These are phyloP conservation scores for Colletotrichum lindemuthianum DNA, from an alignment of 2,329 filamentous ascomycete genomes.

Conservation along the genomic window DNA sequence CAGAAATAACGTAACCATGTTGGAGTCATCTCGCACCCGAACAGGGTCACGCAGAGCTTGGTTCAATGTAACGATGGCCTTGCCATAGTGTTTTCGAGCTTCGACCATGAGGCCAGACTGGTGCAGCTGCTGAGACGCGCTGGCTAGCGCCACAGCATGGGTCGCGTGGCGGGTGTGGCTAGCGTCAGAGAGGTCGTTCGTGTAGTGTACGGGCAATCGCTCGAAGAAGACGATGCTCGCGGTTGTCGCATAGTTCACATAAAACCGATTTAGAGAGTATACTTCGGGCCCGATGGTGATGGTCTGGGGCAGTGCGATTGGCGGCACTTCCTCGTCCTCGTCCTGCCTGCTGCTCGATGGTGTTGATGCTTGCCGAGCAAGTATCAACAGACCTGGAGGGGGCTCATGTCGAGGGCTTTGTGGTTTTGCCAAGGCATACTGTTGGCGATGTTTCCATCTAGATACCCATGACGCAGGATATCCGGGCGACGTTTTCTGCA, in stretches of 20 bases:
- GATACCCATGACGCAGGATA: conserved; percentile 15
- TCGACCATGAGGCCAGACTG: conserved; percentile 25
- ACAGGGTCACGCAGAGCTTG: conserved; percentile 1
- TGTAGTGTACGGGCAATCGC: conserved; percentile 14
- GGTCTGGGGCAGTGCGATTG: neutral
- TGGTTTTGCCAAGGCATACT: neutral
- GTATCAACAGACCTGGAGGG: neutral
- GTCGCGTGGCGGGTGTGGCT: conserved; percentile 25
- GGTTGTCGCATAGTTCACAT: conserved; percentile 15
- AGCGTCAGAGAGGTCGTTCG: conserved; percentile 7
- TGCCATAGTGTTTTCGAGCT: conserved; percentile 20
- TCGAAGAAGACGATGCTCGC: conserved; percentile 22
- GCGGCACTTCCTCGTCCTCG: neutral
- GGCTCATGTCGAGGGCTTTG: neutral
- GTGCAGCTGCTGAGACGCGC: conserved; percentile 14
- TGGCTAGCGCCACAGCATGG: conserved; percentile 27
- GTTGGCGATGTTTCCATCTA: conserved; percentile 22
- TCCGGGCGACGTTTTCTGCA: neutral
- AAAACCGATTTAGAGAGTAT: conserved; percentile 12
- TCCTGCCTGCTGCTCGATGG: neutral
- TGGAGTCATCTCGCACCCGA: conserved; percentile 12
- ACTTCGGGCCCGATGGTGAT: conserved; percentile 10
- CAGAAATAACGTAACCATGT: conserved; percentile 24
- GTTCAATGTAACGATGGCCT: conserved; percentile 13
- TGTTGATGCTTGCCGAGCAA: neutral